Conservation (phyloP, 768 basidiomycete genomes). For the Lyophyllum decastes region DNA sequence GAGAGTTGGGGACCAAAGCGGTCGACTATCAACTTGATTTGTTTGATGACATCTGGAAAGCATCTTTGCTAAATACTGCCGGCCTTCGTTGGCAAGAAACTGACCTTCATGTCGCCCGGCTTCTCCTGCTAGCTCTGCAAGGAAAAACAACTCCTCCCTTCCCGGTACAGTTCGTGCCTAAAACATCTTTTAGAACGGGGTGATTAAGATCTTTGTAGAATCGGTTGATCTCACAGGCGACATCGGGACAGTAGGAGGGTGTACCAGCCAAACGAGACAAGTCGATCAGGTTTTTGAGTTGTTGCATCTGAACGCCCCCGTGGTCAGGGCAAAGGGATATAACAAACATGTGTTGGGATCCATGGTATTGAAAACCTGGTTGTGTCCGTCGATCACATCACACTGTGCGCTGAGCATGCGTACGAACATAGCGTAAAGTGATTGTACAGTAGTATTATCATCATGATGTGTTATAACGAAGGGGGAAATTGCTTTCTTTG, state of each 20-base stretch:
- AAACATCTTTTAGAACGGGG: background rate
- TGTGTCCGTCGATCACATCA: slow-evolving; percentile 11
- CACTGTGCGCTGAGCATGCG: background rate
- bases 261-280: background rate
- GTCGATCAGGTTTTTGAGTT: background rate
- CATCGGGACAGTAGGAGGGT: slow-evolving; percentile 1
- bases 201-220: background rate
- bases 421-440: background rate
- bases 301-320: background rate
- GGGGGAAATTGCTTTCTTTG: slow-evolving; percentile 54
- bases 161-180: slow-evolving; percentile 19
- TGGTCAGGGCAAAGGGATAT: slow-evolving; percentile 10
- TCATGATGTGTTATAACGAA: slow-evolving; percentile 23
- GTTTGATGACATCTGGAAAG: slow-evolving; percentile 66
- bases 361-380: slow-evolving; percentile 2
- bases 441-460: background rate
- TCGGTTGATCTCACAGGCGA: slow-evolving; percentile 6
- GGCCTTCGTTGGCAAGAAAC: slow-evolving; percentile 4
- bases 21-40: slow-evolving; percentile 76
- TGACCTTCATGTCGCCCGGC: slow-evolving; percentile 88
- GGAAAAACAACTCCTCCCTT: slow-evolving; percentile 46
- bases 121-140: slow-evolving; percentile 86
- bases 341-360: slow-evolving; percentile 1
- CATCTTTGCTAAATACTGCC: background rate
- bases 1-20: slow-evolving; percentile 69